Evolutionary conservation across 2,329 filamentous ascomycete genomes (phyloP), one percentile per base, ranked within the genome.

Genomic region (Cladosporium sp.): DNA sequence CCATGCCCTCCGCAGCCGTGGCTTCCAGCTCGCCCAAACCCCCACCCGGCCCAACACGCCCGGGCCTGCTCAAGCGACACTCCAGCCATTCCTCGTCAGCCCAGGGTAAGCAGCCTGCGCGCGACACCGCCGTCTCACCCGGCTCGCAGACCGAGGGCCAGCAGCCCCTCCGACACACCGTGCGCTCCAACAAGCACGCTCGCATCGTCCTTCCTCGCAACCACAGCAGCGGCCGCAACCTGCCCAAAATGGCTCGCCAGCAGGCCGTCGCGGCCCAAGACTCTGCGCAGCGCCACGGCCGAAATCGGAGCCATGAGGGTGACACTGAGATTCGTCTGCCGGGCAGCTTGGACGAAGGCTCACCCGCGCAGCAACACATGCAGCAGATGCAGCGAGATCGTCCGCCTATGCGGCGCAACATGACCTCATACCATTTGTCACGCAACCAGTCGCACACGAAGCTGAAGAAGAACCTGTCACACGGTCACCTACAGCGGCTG

Each of bases 401-500:
- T 35, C 74, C 74, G 28, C 64, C 68, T 5, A 72, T 76, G 66
- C 67, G 71, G 56, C 67, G 75, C 37, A 76, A 76, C 35, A 64
- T 74, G 71, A 76, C 75, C 1, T 70, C 72, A 2, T 69, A 67
- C 40, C 72, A 76, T 44, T 66, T 76, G 31, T 72, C 73, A 53
- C 68, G 74, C 28, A 75, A 70, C 50, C 64, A 66, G 37, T 73
- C 70, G 31, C 66, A 72, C 55, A 71, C 71, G 58, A 76, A 76
- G 69, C 68, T 76, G 64, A 76, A 76, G 73, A 76, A 76, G 70
- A 76, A 76, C 67, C 75, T 79, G 66, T 81, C 79, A 31, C 82
- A 81, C 72, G 79, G 80, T 18, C 80, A 82, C 66, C 75, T 83
- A 60, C 74, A 79, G 37, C 75, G 80, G 21, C 73, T 79, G 62